phyloP scores from a whole-genome alignment of 257 asterid species.

The Solanum raphanifolium region DNA sequence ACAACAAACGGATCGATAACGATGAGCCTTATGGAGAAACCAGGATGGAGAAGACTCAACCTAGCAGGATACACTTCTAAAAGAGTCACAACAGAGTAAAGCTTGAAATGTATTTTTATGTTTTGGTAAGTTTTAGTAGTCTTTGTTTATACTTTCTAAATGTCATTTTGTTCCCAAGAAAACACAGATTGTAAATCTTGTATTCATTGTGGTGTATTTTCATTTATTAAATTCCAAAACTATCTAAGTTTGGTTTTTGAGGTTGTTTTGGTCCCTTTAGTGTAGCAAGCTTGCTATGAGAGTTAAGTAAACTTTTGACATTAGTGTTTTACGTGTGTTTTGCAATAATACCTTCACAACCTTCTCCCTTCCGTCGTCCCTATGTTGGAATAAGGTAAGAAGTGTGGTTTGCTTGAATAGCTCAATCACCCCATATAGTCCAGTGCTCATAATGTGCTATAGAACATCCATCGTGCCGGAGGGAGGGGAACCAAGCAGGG shows the following conservation, averaged over 20 bases:
- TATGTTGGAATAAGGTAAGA: neutral
- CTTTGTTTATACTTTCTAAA: neutral
- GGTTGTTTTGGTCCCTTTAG: neutral
- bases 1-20: slow-evolving; percentile 54
- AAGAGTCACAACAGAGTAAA: slow-evolving; percentile 10
- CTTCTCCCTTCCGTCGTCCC: neutral
- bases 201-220: neutral
- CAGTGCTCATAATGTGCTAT: neutral
- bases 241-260: neutral
- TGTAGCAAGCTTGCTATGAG: neutral
- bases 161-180: neutral
- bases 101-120: neutral
- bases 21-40: slow-evolving; percentile 66
- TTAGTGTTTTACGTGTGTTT: no score
- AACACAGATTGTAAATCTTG: neutral
- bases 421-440: neutral
- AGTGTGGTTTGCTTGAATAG: rapidly evolving
- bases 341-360: neutral
- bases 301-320: neutral
- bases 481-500: neutral
- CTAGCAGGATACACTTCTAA: slow-evolving; percentile 76
- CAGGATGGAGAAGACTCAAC: slow-evolving; percentile 81
- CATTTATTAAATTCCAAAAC: neutral
- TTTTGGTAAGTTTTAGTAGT: neutral
- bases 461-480: no score